Base-by-base conservation (phyloP, 176 grass and related monocot genomes). In the Hordeum marinum region DNA sequence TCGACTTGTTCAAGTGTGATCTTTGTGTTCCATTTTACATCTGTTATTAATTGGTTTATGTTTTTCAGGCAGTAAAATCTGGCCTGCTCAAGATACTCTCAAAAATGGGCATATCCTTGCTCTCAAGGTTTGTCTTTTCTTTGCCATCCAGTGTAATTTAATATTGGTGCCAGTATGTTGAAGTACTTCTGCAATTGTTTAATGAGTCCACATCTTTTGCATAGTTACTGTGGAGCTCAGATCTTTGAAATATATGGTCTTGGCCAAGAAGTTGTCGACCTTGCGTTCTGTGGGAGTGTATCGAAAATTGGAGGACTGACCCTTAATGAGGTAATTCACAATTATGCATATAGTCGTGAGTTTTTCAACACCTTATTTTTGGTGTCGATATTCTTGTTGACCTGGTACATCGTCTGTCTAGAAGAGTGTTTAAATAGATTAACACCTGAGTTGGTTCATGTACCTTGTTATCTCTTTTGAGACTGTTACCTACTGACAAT, bases 241-340 rank as follows among this genome's bases (percentile, higher is more conserved):
- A 99, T 99, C 77, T 99, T 99, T 78, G 97, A 99, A 92, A 99
- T 99, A 80, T 99, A 99, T 94, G 97, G 97, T 70, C 92, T 99
- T 92, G 90, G 92, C 83, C 88, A 92, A 92, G 97, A 99, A 79
- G 80, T 99, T 46, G 97, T 99, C 37, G 92, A 96, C 91, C 84
- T 96, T 82, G 94, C 97, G 54, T 99, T 99, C 80, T 91, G 94
- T 90, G 97, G 97, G 89, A 99, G 97, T 91, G 97, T 99, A 45
- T 96, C 97, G 11, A 96, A 99, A 84, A 96, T 99, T 83, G 97
- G 97, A 78, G 97, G 97, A 48, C 90, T 99, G 65, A 94, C 91
- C 57, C 91, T 99, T 82, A 88, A 99, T 84, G 97, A 99, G 97
- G 97, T 99, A 92, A 89, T 77, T 81, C 24, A 68, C 10, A 39